phyloP scores from a whole-genome alignment of 805 yeast genomes.

The Yarrowia divulgata region DNA sequence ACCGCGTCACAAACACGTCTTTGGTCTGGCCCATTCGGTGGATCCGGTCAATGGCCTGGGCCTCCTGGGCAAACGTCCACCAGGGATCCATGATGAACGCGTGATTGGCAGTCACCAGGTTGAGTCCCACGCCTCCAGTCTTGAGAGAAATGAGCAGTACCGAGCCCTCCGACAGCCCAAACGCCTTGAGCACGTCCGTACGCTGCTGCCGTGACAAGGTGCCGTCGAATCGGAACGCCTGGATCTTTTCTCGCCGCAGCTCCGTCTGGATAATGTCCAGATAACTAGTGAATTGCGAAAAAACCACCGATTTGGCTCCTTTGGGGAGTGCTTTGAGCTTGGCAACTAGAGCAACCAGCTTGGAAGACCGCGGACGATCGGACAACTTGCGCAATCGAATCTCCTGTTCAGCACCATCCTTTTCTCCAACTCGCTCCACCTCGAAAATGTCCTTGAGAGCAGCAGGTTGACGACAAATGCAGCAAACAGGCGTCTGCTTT shows the following conservation, averaged over 20 bases:
- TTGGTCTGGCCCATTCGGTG: conserved; percentile 88
- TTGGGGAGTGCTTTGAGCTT: conserved; percentile 58
- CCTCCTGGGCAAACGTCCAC: conserved; percentile 94
- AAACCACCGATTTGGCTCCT: conserved; percentile 80
- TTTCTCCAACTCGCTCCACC: conserved; percentile 49
- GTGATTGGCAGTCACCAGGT: conserved; percentile 80
- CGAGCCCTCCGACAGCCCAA: conserved; percentile 53
- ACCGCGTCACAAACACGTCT: conserved; percentile 76
- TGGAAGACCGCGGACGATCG: conserved; percentile 62
- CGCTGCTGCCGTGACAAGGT: conserved; percentile 72
- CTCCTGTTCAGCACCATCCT: conserved; percentile 37
- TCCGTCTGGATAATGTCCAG: conserved; percentile 76
- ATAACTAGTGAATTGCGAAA: conserved; percentile 88
- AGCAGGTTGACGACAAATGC: conserved; percentile 71
- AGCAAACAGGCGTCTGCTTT: conserved; percentile 64
- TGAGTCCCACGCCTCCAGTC: conserved; percentile 95
- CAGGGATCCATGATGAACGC: conserved; percentile 96
- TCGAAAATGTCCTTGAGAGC: conserved; percentile 59
- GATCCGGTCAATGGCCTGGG: conserved; percentile 89
- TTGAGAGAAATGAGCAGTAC: conserved; percentile 77
- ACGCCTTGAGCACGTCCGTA: conserved; percentile 63
- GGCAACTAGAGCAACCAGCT: conserved; percentile 69
- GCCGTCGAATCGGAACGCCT: conserved; percentile 81
- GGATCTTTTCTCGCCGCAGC: conserved; percentile 59
- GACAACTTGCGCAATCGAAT: conserved; percentile 27